These are phyloP conservation scores for Tulasnella sp. DNA, from an alignment of 768 basidiomycete species.

Conservation along the genomic window DNA sequence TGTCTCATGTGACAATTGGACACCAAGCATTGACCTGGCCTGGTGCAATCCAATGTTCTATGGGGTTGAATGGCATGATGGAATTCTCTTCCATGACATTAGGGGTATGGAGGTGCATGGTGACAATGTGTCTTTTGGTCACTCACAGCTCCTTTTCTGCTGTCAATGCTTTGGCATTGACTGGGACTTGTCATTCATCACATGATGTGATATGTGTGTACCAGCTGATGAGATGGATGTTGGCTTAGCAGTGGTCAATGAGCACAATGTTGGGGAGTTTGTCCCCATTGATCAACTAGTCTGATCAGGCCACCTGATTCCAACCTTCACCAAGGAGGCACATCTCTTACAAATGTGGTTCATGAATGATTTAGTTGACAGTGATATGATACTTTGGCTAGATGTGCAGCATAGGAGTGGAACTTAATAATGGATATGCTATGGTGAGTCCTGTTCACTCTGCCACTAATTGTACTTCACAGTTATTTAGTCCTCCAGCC, in stretches of 20 bases:
- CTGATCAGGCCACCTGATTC: background rate
- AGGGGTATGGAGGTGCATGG: no score
- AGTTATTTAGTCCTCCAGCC: background rate
- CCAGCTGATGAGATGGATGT: background rate
- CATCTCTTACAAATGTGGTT: background rate
- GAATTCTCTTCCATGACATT: background rate
- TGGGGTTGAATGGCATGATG: background rate
- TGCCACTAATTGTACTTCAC: background rate
- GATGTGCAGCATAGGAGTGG: background rate
- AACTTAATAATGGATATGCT: background rate
- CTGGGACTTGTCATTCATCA: background rate
- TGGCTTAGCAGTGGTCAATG: background rate
- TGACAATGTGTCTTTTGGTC: no score
- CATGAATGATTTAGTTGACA: background rate
- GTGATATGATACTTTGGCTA: constrained; percentile 7
- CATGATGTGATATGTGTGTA: background rate
- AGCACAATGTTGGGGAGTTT: background rate
- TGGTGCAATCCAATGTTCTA: background rate
- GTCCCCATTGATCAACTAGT: background rate
- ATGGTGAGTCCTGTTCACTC: background rate
- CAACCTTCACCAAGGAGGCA: background rate
- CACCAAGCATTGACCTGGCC: background rate
- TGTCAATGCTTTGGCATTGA: background rate
- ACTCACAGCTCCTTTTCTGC: no score
- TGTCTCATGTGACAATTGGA: background rate